Evolutionary conservation across 2,329 filamentous ascomycete genomes (phyloP).

Genomic region (Mycosphaerelloides madeirae): DNA sequence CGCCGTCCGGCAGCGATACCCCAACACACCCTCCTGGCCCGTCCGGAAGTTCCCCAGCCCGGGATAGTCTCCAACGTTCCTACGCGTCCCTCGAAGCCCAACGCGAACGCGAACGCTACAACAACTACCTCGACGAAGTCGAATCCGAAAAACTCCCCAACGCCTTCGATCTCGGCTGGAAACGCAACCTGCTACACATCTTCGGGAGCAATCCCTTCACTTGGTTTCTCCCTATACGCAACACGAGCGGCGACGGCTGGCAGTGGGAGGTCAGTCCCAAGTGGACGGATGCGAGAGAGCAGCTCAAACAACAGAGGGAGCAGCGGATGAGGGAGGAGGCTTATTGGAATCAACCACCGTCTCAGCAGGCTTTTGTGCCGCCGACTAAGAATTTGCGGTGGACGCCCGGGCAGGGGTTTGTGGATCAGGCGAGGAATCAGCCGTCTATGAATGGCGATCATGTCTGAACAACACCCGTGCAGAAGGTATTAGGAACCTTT

Average conservation of each 20-base stretch:
- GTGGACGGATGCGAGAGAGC: slow-evolving; percentile 69
- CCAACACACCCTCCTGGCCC: slow-evolving; percentile 9
- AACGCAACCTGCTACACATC: slow-evolving; percentile 71
- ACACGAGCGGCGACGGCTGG: slow-evolving; percentile 90
- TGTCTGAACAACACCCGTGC: no score
- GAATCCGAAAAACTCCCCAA: slow-evolving; percentile 85
- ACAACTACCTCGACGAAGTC: slow-evolving; percentile 81
- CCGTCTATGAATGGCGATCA: slow-evolving; percentile 6
- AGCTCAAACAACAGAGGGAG: slow-evolving; percentile 43
- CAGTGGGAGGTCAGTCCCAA: slow-evolving; percentile 78
- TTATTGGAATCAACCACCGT: slow-evolving; percentile 9
- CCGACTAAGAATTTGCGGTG: slow-evolving; percentile 21
- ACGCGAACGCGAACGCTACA: slow-evolving; percentile 64
- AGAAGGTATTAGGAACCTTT: no score
- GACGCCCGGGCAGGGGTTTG: slow-evolving; percentile 32
- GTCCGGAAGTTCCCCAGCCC: slow-evolving; percentile 37
- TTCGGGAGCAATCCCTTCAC: slow-evolving; percentile 69
- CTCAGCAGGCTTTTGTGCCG: slow-evolving; percentile 12
- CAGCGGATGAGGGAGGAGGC: slow-evolving; percentile 32
- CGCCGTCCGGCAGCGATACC: slow-evolving; percentile 29
- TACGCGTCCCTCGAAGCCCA: slow-evolving; percentile 58
- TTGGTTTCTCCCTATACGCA: slow-evolving; percentile 78
- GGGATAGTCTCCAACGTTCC: slow-evolving; percentile 39
- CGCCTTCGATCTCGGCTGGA: slow-evolving; percentile 86
- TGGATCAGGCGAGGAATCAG: slow-evolving; percentile 29